Percentiles rank a stretch among this genome's conserved stretches.
Conservation (phyloP, 352 stramenopile species). For the Blastocystis sp. region DNA sequence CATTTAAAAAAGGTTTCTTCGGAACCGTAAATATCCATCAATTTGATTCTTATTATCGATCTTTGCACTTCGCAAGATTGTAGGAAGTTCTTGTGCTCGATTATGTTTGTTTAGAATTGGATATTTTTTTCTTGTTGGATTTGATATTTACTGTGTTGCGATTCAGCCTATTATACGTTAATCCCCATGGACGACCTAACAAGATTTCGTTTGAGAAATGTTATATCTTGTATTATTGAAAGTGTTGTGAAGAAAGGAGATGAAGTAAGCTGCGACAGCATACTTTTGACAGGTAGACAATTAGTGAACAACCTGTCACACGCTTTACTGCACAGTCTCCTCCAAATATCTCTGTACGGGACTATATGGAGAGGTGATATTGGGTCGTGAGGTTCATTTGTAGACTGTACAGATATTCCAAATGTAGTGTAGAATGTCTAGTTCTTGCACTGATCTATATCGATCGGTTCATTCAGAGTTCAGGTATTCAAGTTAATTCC, state of each 20-base stretch:
- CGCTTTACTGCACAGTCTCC: background rate
- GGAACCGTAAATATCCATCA: background rate
- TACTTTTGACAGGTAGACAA: background rate
- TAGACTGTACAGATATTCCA: conserved; percentile 48
- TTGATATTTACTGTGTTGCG: background rate
- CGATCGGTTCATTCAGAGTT: conserved; percentile 46
- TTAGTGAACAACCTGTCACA: background rate
- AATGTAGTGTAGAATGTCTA: conserved; percentile 40
- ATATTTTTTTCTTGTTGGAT: background rate
- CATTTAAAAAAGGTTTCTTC: background rate
- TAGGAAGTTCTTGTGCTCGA: background rate
- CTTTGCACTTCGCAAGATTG: background rate
- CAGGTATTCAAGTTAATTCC: conserved; percentile 8
- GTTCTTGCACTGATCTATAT: conserved; percentile 42
- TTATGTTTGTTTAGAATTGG: background rate
- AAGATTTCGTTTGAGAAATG: conserved; percentile 37
- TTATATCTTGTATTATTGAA: conserved; percentile 45
- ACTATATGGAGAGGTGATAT: conserved; percentile 25
- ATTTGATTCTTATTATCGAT: background rate
- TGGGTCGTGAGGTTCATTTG: background rate
- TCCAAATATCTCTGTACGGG: conserved; percentile 17
- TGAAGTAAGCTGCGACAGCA: background rate
- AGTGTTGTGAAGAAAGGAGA: conserved; percentile 25
- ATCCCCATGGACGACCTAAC: background rate
- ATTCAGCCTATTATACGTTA: background rate